A percentile compares a stretch with the other conserved stretches of the same genome.
phyloP scores from a whole-genome alignment of 352 stramenopile species.

The Pythium volutum region DNA sequence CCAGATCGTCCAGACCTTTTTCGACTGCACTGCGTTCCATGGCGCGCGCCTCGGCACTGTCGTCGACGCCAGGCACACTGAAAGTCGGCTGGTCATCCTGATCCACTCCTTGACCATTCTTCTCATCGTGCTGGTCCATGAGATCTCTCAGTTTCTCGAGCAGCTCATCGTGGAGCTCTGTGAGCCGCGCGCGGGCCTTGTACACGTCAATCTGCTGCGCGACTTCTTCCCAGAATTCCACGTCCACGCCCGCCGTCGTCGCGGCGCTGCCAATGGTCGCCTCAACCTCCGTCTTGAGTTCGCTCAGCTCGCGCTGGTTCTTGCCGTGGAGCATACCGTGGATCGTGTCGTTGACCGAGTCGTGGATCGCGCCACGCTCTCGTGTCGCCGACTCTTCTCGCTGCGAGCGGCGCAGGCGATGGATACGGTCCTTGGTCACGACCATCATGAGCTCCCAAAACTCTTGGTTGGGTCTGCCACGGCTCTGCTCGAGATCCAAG shows the following conservation, averaged over 20 bases:
- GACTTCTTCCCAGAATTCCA: slow-evolving; percentile 94
- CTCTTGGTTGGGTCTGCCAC: slow-evolving; percentile 51
- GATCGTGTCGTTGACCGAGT: slow-evolving; percentile 85
- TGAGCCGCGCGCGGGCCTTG: slow-evolving; percentile 84
- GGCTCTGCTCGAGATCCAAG: slow-evolving; percentile 81
- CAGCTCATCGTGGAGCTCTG: slow-evolving; percentile 93
- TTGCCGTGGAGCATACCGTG: slow-evolving; percentile 89
- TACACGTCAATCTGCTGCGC: slow-evolving; percentile 91
- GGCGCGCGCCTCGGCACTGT: slow-evolving; percentile 60
- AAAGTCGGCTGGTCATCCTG: slow-evolving; percentile 21
- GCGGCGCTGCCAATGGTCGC: slow-evolving; percentile 59
- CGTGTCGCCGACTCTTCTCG: slow-evolving; percentile 47
- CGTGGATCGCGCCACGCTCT: slow-evolving; percentile 79
- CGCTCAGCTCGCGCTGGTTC: slow-evolving; percentile 38
- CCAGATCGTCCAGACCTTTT: slow-evolving; percentile 63
- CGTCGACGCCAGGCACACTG: slow-evolving; percentile 30
- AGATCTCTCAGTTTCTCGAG: slow-evolving; percentile 90
- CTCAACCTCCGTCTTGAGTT: slow-evolving; percentile 59
- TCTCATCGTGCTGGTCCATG: slow-evolving; percentile 83
- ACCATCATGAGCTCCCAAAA: slow-evolving; percentile 87
- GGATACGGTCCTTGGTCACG: slow-evolving; percentile 76
- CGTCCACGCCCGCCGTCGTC: slow-evolving; percentile 75
- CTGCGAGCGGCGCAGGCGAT: slow-evolving; percentile 51
- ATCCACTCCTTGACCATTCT: slow-evolving; percentile 26
- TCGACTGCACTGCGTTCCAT: slow-evolving; percentile 59